Conservation (phyloP, 2,329 filamentous ascomycete genomes). For the Aureobasidium lini region DNA sequence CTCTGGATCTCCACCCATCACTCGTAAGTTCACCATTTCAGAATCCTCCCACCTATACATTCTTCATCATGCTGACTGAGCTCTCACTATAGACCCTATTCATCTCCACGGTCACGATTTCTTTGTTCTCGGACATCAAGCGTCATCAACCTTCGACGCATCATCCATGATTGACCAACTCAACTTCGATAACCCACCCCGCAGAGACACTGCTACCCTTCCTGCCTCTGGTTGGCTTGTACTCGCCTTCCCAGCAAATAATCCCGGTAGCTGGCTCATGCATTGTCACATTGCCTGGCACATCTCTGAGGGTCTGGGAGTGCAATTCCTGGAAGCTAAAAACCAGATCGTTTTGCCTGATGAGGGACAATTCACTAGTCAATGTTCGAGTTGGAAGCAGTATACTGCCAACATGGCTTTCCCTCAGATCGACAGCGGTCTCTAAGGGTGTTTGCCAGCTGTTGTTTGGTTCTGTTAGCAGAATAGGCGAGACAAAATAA, state of each 20-base stretch:
- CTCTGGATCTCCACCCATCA: conserved; percentile 3
- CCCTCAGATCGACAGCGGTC: conserved; percentile 33
- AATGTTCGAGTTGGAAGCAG: conserved; percentile 28
- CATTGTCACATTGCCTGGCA: conserved; percentile 52
- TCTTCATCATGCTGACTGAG: neutral
- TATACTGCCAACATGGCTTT: conserved; percentile 28
- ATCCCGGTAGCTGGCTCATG: conserved; percentile 49
- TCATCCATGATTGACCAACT: conserved; percentile 21
- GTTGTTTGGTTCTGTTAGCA: neutral
- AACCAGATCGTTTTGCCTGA: conserved; percentile 26
- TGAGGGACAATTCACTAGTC: conserved; percentile 21
- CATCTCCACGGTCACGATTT: conserved; percentile 30
- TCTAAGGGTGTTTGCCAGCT: conserved; percentile 19
- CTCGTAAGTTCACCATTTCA: neutral
- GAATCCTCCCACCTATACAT: neutral
- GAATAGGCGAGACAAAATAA: no score
- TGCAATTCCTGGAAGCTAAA: conserved; percentile 46
- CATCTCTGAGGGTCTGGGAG: conserved; percentile 49
- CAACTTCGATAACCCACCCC: conserved; percentile 36
- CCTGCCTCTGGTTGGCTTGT: conserved; percentile 40
- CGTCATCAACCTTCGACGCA: conserved; percentile 25
- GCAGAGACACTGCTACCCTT: conserved; percentile 44
- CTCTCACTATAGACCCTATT: conserved; percentile 17
- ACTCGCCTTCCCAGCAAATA: conserved; percentile 45
- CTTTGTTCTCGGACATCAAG: conserved; percentile 26